Percentiles rank a stretch among this genome's conserved stretches.
Evolutionary conservation across 2,329 filamentous ascomycete species (phyloP).

Genomic region (Clonostachys rosea): DNA sequence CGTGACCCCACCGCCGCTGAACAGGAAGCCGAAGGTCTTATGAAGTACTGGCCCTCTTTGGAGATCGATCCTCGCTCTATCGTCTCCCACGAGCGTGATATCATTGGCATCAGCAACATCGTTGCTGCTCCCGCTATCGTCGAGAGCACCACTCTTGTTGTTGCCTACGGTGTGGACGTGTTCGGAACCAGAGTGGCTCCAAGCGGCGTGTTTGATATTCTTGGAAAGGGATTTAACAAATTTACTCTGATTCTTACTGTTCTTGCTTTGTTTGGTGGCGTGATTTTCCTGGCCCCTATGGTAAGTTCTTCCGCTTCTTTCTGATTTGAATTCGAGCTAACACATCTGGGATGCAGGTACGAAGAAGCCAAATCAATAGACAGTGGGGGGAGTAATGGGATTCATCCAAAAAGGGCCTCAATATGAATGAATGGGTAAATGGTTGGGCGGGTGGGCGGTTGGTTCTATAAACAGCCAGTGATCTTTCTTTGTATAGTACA

Average conservation of each 20-base stretch:
- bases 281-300: constrained; percentile 76
- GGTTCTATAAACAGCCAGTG: background rate
- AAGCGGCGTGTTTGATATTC: constrained; percentile 83
- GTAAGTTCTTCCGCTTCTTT: constrained; percentile 47
- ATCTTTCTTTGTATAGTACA: background rate
- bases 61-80: constrained; percentile 80
- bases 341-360: constrained; percentile 31
- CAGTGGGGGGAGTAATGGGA: constrained; percentile 41
- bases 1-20: constrained; percentile 79
- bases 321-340: background rate
- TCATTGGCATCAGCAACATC: constrained; percentile 70
- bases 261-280: constrained; percentile 70
- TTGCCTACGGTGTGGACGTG: constrained; percentile 84
- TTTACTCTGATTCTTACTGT: constrained; percentile 80
- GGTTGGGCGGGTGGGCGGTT: background rate
- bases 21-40: constrained; percentile 72
- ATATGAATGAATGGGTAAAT: constrained; percentile 2
- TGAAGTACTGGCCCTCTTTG: constrained; percentile 69
- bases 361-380: constrained; percentile 64
- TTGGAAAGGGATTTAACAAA: constrained; percentile 94
- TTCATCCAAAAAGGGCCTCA: constrained; percentile 8
- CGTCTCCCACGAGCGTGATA: constrained; percentile 76
- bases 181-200: constrained; percentile 86
- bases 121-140: constrained; percentile 73
- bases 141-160: constrained; percentile 87